These are phyloP conservation scores for Hygrophoropsis aurantiaca DNA, from an alignment of 768 basidiomycete genomes.

Conservation along the genomic window DNA sequence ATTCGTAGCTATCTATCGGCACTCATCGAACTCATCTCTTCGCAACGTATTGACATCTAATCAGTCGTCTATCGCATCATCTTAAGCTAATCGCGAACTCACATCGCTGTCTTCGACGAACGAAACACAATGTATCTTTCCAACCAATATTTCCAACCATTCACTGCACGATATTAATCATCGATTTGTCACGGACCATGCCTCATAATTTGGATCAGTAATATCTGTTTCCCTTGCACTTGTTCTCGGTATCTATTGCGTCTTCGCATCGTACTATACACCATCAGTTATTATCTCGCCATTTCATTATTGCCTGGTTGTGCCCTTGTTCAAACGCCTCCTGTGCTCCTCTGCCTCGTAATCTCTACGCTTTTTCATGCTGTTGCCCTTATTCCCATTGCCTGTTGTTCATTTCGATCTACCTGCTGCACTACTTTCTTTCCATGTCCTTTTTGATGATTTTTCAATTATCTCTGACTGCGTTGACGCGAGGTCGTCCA, in stretches of 20 bases:
- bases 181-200: conserved; percentile 29
- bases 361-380: too few species aligned
- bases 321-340: too few species aligned
- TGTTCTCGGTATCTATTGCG: conserved; percentile 10
- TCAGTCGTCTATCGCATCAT: conserved; percentile 5
- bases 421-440: too few species aligned
- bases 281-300: too few species aligned
- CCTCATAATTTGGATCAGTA: conserved; percentile 24
- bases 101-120: conserved; percentile 6
- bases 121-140: conserved; percentile 22
- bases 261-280: too few species aligned
- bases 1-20: conserved; percentile 8
- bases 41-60: conserved; percentile 27
- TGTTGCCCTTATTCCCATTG: too few species aligned
- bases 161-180: conserved; percentile 16
- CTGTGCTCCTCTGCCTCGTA: too few species aligned
- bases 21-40: conserved; percentile 4
- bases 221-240: conserved; percentile 17
- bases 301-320: too few species aligned
- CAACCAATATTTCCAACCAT: conserved; percentile 20
- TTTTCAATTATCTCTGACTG: too few species aligned
- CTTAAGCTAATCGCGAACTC: conserved; percentile 17
- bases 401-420: too few species aligned
- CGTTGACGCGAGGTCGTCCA: too few species aligned
- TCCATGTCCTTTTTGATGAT: too few species aligned